Evolutionary conservation across 176 grass and related monocot species (phyloP).

Genomic region (Metroxylon sagu): DNA sequence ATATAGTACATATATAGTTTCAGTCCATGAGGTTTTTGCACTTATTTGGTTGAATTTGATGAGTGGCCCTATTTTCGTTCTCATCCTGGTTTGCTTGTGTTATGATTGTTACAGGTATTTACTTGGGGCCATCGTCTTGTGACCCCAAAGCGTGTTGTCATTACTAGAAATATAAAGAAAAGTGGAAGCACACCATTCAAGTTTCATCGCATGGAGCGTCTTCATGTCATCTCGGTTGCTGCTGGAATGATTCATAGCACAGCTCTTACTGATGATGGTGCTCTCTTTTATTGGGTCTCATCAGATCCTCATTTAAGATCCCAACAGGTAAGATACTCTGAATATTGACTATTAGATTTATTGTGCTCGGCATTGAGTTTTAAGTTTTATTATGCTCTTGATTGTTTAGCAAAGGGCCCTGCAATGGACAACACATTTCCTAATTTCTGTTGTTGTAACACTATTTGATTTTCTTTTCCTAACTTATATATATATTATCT

Average conservation of each 20-base stretch:
- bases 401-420: too few species aligned
- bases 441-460: too few species aligned
- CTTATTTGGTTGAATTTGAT: too few species aligned
- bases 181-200: constrained; percentile 83
- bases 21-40: too few species aligned
- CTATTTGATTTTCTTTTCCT: constrained; percentile 4
- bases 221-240: constrained; percentile 78
- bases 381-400: too few species aligned
- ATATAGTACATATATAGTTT: too few species aligned
- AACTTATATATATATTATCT: background rate
- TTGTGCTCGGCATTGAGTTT: too few species aligned
- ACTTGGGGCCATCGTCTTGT: constrained; percentile 95
- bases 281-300: constrained; percentile 90
- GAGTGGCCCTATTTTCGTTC: too few species aligned
- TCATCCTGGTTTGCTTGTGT: background rate
- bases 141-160: constrained; percentile 77
- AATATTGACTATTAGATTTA: constrained; percentile 6
- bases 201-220: constrained; percentile 77
- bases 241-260: constrained; percentile 79
- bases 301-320: constrained; percentile 94
- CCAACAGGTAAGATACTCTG: constrained; percentile 63
- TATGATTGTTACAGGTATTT: constrained; percentile 46
- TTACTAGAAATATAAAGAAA: constrained; percentile 81
- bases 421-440: too few species aligned
- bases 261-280: constrained; percentile 75